These are phyloP conservation scores for Aphanoascus verrucosus DNA, from an alignment of 2,329 filamentous ascomycete genomes.

Conservation along the genomic window DNA sequence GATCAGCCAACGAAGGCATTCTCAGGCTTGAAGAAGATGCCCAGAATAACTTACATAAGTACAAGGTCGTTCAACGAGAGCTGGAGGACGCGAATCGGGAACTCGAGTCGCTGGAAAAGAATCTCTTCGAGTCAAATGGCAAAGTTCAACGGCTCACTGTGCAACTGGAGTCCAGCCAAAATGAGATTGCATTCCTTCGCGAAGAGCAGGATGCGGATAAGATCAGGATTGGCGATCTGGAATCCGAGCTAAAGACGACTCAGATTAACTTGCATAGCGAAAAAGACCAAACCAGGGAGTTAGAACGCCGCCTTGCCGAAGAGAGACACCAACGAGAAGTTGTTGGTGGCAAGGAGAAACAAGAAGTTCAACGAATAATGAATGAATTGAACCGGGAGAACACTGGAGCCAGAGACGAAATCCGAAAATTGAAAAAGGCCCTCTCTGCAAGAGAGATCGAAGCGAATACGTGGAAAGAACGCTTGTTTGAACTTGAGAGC, in stretches of 20 bases:
- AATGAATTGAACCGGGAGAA: constrained; percentile 85
- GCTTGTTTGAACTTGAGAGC: constrained; percentile 78
- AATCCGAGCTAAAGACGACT: constrained; percentile 67
- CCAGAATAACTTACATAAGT: constrained; percentile 63
- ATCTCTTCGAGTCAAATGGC: constrained; percentile 70
- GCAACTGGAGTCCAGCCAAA: constrained; percentile 83
- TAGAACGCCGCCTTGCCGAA: constrained; percentile 63
- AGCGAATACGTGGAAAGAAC: constrained; percentile 81
- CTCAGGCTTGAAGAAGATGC: constrained; percentile 84
- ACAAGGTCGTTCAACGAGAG: constrained; percentile 73
- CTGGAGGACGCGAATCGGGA: constrained; percentile 75
- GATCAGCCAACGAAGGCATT: constrained; percentile 75
- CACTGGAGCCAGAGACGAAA: constrained; percentile 73
- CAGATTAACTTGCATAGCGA: constrained; percentile 75
- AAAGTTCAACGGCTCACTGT: constrained; percentile 82
- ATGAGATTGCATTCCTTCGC: constrained; percentile 85
- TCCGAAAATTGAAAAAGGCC: constrained; percentile 67
- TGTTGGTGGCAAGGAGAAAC: constrained; percentile 78
- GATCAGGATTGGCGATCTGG: constrained; percentile 90
- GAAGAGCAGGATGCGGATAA: constrained; percentile 97
- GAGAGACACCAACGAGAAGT: constrained; percentile 81
- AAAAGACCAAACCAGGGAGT: constrained; percentile 61
- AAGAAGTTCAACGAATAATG: constrained; percentile 86
- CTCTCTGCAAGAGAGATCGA: constrained; percentile 78
- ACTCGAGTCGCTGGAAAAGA: constrained; percentile 72